Base-by-base conservation (phyloP, 768 basidiomycete species). In the Boletus bicolor region DNA sequence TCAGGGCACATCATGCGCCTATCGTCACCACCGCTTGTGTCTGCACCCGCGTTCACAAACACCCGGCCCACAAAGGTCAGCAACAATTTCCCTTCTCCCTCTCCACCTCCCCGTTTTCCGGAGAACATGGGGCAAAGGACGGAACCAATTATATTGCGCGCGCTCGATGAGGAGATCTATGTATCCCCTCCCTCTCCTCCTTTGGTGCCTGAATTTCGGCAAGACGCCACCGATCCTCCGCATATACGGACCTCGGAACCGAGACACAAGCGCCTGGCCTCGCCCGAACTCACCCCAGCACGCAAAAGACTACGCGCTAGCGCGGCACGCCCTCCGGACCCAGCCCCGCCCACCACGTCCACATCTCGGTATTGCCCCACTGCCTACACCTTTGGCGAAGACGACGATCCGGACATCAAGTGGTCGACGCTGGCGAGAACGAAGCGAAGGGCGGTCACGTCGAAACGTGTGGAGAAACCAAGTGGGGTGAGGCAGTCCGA, bases 321-420 rank as follows among this genome's bases (percentile, higher is more conserved):
- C 0, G 10, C 39, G 24, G 5, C 10, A 38, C 53, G 42, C 17
- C 37, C 30, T 8, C 24, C 39, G 14, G 14, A 26, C 28, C 14
- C 24, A 10, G 21, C n/a, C 1, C 24, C 38, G 11, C 15, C 51
- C 30, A 6, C 42, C 5, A 30, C 21, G 1, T n/a, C 54, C 3
- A 17, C 51, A 11, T 12, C 51, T n/a, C 47, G n/a, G 15, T 32
- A 24, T 2, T 24, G 34, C 10, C 53, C 51, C 9, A 39, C 60
- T 7, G 68, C 65, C 17, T 67, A 69, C 15, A 26, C 47, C 0
- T 69, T 68, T 49, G 68, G 53, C 2, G 15, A 45, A 15, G 60
- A 55, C 14, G 51, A 61, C 24, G 65, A 69, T 38, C 63, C 54
- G 2, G 68, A 69, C 21, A 55, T 44, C 12, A 36, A 37, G 14